Conservation (phyloP, 139 green algal genomes). For the Diplosphaera chodatii region DNA sequence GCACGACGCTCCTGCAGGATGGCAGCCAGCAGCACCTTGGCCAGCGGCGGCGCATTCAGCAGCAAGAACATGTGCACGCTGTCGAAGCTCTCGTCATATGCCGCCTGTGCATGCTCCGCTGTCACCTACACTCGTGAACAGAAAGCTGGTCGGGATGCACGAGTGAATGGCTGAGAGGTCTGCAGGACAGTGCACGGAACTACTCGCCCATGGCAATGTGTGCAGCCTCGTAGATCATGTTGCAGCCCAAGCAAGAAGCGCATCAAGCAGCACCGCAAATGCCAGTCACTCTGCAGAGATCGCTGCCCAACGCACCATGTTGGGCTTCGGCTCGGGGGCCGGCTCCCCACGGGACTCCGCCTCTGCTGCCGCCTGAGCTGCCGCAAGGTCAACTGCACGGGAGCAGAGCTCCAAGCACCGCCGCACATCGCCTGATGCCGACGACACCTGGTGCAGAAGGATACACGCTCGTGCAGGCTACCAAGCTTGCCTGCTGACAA, state of each 20-base stretch:
- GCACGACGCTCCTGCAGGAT: slow-evolving; percentile 60
- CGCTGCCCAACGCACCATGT: too few species aligned
- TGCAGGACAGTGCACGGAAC: too few species aligned
- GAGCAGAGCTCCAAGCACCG: slow-evolving; percentile 65
- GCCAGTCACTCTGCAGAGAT: too few species aligned
- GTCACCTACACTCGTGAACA: too few species aligned
- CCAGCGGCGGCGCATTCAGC: slow-evolving; percentile 27
- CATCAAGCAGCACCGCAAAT: too few species aligned
- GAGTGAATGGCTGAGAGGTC: too few species aligned
- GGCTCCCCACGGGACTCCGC: slow-evolving; percentile 8
- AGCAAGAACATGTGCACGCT: slow-evolving; percentile 58
- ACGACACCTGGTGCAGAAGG: slow-evolving; percentile 13
- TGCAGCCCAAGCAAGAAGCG: too few species aligned
- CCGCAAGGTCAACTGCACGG: background rate
- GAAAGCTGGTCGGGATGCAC: too few species aligned
- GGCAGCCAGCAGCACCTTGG: slow-evolving; percentile 60
- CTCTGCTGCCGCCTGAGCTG: slow-evolving; percentile 29
- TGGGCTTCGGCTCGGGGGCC: background rate
- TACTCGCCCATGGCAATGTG: too few species aligned
- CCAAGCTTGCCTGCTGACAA: too few species aligned
- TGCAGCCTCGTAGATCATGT: too few species aligned
- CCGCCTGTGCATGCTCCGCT: slow-evolving; percentile 40
- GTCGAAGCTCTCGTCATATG: slow-evolving; percentile 55
- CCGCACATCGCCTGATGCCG: slow-evolving; percentile 62
- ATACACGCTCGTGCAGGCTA: too few species aligned